A percentile compares a stretch with the other conserved stretches of the same genome.
phyloP scores from a whole-genome alignment of 352 stramenopile species.

The Globisporangium alternatum region DNA sequence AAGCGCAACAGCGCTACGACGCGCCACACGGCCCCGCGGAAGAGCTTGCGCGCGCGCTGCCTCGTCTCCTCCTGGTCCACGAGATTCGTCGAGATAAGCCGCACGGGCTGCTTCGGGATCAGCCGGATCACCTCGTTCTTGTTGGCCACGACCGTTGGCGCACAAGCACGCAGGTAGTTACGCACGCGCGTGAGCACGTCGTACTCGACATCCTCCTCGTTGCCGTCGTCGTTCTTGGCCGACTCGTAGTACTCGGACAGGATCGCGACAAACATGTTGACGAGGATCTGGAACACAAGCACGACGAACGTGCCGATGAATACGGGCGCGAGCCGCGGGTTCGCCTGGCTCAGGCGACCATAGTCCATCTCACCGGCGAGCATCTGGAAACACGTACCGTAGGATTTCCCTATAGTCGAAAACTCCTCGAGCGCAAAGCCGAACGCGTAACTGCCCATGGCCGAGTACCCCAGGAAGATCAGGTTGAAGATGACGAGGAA shows the following conservation, averaged over 20 bases:
- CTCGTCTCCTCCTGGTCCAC: constrained; percentile 84
- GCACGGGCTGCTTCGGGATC: constrained; percentile 69
- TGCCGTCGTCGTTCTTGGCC: constrained; percentile 74
- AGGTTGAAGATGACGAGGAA: constrained; percentile 89
- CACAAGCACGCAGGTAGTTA: constrained; percentile 72
- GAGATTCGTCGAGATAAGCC: constrained; percentile 85
- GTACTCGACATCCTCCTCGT: constrained; percentile 79
- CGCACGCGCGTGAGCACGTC: constrained; percentile 79
- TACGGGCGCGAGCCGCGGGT: constrained; percentile 70
- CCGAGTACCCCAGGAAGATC: constrained; percentile 84
- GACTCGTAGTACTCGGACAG: constrained; percentile 86
- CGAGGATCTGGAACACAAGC: constrained; percentile 82
- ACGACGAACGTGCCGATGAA: constrained; percentile 88
- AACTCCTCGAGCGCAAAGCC: constrained; percentile 82
- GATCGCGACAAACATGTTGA: constrained; percentile 91
- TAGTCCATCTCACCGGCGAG: constrained; percentile 85
- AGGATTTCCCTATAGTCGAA: constrained; percentile 78
- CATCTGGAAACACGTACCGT: constrained; percentile 86
- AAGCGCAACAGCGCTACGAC: constrained; percentile 86
- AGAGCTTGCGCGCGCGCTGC: constrained; percentile 77
- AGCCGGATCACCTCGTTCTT: constrained; percentile 78
- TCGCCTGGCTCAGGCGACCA: constrained; percentile 66
- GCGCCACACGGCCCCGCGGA: constrained; percentile 81
- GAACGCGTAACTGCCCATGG: constrained; percentile 84
- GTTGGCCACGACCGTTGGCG: constrained; percentile 73